These are phyloP conservation scores for Xylariales sp. DNA, from an alignment of 2,329 filamentous ascomycete genomes.

Conservation along the genomic window DNA sequence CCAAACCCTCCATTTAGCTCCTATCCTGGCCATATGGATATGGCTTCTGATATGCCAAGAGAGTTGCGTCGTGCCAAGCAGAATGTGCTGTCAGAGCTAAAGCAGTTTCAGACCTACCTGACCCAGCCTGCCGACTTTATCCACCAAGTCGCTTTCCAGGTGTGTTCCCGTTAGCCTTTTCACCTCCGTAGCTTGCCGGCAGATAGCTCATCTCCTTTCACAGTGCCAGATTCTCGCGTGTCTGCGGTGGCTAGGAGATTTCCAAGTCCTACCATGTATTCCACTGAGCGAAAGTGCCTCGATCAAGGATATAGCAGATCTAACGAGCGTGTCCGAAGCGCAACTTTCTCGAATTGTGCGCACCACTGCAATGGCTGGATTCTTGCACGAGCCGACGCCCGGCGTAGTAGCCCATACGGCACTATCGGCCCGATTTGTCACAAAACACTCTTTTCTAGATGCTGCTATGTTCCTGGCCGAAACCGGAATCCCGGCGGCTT, in stretches of 20 bases:
- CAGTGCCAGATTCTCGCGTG: constrained; percentile 47
- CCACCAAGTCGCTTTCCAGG: background rate
- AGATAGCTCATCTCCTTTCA: background rate
- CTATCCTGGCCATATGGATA: background rate
- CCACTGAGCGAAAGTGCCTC: constrained; percentile 52
- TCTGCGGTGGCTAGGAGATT: constrained; percentile 57
- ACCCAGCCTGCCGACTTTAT: background rate
- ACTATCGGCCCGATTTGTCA: constrained; percentile 54
- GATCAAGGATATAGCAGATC: constrained; percentile 55
- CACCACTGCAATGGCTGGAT: constrained; percentile 50
- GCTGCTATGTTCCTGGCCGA: constrained; percentile 55
- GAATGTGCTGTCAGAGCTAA: background rate
- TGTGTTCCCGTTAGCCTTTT: background rate
- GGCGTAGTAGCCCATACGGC: constrained; percentile 53
- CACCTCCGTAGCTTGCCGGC: background rate
- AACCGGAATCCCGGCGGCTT: constrained; percentile 50
- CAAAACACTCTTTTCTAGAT: constrained; percentile 50
- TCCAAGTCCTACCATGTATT: constrained; percentile 59
- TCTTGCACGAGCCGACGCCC: constrained; percentile 51
- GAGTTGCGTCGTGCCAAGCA: background rate
- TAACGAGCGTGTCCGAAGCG: constrained; percentile 53
- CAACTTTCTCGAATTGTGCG: constrained; percentile 53
- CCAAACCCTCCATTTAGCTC: background rate
- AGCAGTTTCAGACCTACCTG: background rate
- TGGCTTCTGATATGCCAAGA: background rate